These are phyloP conservation scores for Takakia lepidozioides DNA, from an alignment of 225 moss, liverwort and hornwort genomes.

Conservation along the genomic window DNA sequence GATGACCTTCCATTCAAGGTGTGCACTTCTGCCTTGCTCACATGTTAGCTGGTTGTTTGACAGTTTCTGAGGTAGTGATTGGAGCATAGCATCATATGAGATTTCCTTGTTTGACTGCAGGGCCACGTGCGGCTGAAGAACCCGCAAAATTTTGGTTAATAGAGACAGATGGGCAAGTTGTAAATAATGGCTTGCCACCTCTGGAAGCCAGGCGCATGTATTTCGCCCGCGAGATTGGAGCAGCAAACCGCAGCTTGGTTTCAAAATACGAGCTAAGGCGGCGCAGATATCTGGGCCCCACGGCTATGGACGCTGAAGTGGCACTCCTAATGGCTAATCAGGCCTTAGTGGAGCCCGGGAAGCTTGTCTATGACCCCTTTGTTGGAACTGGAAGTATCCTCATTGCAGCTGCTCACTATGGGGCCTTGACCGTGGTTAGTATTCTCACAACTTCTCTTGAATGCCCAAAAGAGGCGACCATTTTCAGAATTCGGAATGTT, in stretches of 20 bases:
- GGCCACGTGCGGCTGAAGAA: slow-evolving; percentile 80
- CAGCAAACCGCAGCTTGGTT: slow-evolving; percentile 73
- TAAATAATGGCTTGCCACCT: slow-evolving; percentile 85
- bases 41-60: too few species aligned
- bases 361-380: slow-evolving; percentile 95
- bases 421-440: slow-evolving; percentile 93
- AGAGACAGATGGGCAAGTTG: slow-evolving; percentile 62
- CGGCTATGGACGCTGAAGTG: slow-evolving; percentile 99
- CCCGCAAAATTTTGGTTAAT: slow-evolving; percentile 86
- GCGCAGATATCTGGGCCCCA: slow-evolving; percentile 83
- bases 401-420: slow-evolving; percentile 92
- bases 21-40: background rate
- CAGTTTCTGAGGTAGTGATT: too few species aligned
- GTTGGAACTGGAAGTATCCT: slow-evolving; percentile 99
- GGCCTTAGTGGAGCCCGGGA: slow-evolving; percentile 76
- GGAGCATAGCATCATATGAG: too few species aligned
- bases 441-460: background rate
- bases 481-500: too few species aligned
- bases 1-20: slow-evolving; percentile 78
- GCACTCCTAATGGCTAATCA: slow-evolving; percentile 94
- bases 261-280: slow-evolving; percentile 78
- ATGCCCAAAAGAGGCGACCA: too few species aligned
- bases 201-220: slow-evolving; percentile 56
- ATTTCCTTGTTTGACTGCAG: slow-evolving; percentile 36
- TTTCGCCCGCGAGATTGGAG: slow-evolving; percentile 88